A percentile compares a stretch with the other conserved stretches of the same genome.
Conservation (phyloP, 179 eudicot genomes). For the Silene noctiflora region DNA sequence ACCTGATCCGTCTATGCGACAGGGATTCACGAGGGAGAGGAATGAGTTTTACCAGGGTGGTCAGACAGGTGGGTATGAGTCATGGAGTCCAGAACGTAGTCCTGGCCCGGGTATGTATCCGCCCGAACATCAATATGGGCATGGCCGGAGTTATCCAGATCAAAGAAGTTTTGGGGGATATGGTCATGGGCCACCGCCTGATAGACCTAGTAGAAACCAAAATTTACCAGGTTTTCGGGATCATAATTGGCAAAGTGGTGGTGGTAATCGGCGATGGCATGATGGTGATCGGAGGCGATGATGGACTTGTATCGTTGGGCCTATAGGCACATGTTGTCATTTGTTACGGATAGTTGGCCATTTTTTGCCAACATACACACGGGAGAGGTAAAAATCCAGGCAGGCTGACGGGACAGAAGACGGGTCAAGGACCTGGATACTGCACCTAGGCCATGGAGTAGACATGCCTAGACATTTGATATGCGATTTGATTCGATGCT, state of each 20-base stretch:
- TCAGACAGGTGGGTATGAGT: conserved; percentile 29
- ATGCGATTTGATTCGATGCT: conserved; percentile 11
- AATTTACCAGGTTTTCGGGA: conserved; percentile 33
- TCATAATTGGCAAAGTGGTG: conserved; percentile 24
- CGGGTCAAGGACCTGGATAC: conserved; percentile 7
- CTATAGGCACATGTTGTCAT: conserved; percentile 23
- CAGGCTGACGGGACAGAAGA: neutral
- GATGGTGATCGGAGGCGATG: conserved; percentile 29
- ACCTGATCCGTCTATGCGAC: conserved; percentile 19
- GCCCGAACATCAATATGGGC: conserved; percentile 28
- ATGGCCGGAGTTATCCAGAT: conserved; percentile 36
- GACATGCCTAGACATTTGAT: neutral
- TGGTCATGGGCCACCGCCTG: conserved; percentile 30
- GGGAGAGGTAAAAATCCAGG: neutral
- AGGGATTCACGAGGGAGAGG: conserved; percentile 33
- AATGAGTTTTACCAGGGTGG: conserved; percentile 21
- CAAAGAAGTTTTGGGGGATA: conserved; percentile 30
- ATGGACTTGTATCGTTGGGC: conserved; percentile 6
- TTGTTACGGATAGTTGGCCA: conserved; percentile 18
- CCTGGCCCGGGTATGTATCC: conserved; percentile 49
- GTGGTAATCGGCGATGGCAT: conserved; percentile 29
- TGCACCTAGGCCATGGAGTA: conserved; percentile 16
- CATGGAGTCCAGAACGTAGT: conserved; percentile 59
- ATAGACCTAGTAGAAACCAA: conserved; percentile 46
- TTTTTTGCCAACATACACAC: neutral